Evolutionary conservation across 441 rosid species (phyloP), one percentile per base, ranked within the genome.

Genomic region (Mallotus japonicus): DNA sequence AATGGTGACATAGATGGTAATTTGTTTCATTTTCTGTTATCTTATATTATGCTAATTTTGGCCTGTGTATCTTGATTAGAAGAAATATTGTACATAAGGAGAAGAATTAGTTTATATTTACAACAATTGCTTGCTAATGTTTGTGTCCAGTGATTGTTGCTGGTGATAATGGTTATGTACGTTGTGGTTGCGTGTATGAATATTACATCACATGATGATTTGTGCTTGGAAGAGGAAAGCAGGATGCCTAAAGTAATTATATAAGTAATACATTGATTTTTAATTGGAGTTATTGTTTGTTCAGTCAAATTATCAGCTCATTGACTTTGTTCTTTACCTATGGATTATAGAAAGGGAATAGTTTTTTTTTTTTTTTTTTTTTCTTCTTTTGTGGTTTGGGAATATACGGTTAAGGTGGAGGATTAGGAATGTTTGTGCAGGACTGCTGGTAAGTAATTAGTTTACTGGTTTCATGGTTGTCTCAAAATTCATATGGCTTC

Each of bases 1-100:
- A 67, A 12, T 50, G 71, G 10, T 8, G 90, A 64, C 8, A 46
- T 79, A n/a, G 87, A 83, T 56, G 85, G 92, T 87, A 67, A 79
- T 84, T 19, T 42, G 46, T 42, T 42, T 8, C 9, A 42, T 42
- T 42, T 8, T 42, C 46, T 42, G 9, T 42, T 42, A 28, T 28
- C 2, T 28, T 28, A 28, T 28, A 28, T 28, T 2, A 2, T 28
- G 32, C 32, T 28, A 28, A 2, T 28, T 28, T 28, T 28, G 32
- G 32, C 32, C 32, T 28, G 32, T 28, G 3, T 28, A 28, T 28
- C 32, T 28, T 1, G 2, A 1, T 28, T 28, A 2, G 32, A 28
- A 28, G 32, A 28, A 28, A 28, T 28, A 1, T 28, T 28, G 32
- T 28, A 28, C 3, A 2, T 28, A 3, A 28, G 32, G 32, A 28